Evolutionary conservation across 1,139 yeast genomes (phyloP), one percentile per base, ranked within the genome.

Genomic region (Candida sanyaensis): DNA sequence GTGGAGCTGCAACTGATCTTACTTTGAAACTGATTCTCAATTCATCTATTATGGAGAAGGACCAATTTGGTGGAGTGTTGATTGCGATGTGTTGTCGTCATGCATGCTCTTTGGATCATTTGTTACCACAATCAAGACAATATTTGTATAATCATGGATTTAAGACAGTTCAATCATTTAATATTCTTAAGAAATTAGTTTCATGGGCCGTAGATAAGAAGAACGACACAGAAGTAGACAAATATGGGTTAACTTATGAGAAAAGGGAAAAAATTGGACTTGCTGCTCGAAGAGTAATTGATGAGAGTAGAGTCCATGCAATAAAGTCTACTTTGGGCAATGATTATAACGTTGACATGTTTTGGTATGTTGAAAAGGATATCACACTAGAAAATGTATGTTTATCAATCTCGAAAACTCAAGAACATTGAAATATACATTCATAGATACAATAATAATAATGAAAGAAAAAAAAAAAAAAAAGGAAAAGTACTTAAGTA

Each of bases 81-180:
- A 88, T 91, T 40, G 97, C 97, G n/a, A 84, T 91, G 88, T 91
- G 97, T 60, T 91, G 97, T 64, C 76, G 97, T 50, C 97, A 91
- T 61, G 84, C 85, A n/a, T 91, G 97, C 60, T 64, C 72, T 26
- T 76, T 77, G 46, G 67, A 71, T 8, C 79, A 78, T 63, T 59
- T 86, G 40, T 60, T 85, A 58, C 72, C 80, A 47, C 68, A 80
- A 62, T 75, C 88, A 51, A 63, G 69, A 41, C 56, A 57, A 5
- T 82, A 61, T 49, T 71, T 84, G 37, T 57, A 62, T 8, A 34
- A 49, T 2, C 51, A 57, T n/a, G 80, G 69, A 29, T 51, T 74
- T 65, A 53, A 51, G 4, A 62, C 64, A 8, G 59, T 46, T 3
- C 61, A 60, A 2, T 75, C 81, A n/a, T 88, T 90, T 58, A 62